Conservation (phyloP, 2,329 filamentous ascomycete genomes). For the Karstenula rhodostoma region DNA sequence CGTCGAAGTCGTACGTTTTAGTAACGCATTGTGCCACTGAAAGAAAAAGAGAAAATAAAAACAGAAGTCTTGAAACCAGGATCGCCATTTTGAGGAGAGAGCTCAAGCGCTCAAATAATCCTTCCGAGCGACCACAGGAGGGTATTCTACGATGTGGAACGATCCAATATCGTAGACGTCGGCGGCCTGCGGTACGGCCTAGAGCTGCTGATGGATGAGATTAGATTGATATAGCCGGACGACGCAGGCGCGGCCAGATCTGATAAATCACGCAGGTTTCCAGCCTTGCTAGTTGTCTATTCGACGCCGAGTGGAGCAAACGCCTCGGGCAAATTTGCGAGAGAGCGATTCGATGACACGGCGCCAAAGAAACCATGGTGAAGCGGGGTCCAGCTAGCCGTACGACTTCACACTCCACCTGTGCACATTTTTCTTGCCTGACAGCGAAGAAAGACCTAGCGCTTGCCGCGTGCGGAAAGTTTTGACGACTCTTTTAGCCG, state of each 20-base stretch:
- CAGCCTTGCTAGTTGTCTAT: background rate
- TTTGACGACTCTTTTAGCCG: constrained; percentile 1
- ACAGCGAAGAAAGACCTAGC: background rate
- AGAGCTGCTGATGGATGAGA: constrained; percentile 32
- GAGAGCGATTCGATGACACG: background rate
- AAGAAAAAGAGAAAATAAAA: constrained; percentile 42
- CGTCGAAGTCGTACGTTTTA: constrained; percentile 60
- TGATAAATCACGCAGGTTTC: constrained; percentile 6
- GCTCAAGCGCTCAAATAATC: constrained; percentile 5
- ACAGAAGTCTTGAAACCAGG: constrained; percentile 54
- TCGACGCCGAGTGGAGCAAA: constrained; percentile 2
- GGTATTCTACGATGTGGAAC: constrained; percentile 16
- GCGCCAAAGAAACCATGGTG: background rate
- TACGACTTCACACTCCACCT: background rate
- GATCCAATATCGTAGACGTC: constrained; percentile 7
- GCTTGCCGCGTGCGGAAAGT: background rate
- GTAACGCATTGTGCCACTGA: constrained; percentile 38
- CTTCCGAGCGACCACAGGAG: constrained; percentile 17
- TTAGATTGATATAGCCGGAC: constrained; percentile 39
- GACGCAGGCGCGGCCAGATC: constrained; percentile 7
- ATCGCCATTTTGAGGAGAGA: constrained; percentile 49
- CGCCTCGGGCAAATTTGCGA: background rate
- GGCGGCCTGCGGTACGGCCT: constrained; percentile 8
- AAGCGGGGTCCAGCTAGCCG: background rate
- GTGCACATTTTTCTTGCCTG: constrained; percentile 5